A percentile compares a stretch with the other conserved stretches of the same genome.
phyloP scores from a whole-genome alignment of 306 rosid genomes.

The Rosa multiflora region DNA sequence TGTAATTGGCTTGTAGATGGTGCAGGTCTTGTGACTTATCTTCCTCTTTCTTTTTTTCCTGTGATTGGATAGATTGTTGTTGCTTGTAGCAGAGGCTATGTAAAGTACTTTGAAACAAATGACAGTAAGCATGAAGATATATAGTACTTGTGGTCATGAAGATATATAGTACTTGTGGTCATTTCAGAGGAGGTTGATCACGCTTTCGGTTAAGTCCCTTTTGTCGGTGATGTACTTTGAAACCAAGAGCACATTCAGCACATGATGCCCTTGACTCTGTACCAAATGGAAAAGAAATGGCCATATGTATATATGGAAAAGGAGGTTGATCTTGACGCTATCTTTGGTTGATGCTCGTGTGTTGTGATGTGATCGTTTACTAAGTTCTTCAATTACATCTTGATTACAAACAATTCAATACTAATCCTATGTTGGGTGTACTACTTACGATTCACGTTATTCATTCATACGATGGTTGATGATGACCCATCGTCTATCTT shows the following conservation, averaged over 20 bases:
- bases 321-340: neutral
- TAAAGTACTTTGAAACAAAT: neutral
- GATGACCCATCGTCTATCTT: neutral
- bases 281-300: neutral
- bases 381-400: neutral
- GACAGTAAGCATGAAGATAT: neutral
- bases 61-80: neutral
- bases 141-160: neutral
- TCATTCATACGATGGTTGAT: neutral
- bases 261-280: neutral
- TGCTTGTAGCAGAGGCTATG: neutral
- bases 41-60: neutral
- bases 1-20: neutral
- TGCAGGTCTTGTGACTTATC: neutral
- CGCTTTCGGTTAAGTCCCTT: no score
- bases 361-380: neutral
- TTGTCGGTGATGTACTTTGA: conserved; percentile 1
- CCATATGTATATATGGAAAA: neutral
- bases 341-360: neutral
- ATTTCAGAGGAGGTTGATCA: neutral
- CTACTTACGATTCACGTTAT: neutral
- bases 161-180: neutral
- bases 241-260: neutral
- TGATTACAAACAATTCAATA: neutral
- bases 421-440: neutral